Evolutionary conservation across 1,284 basidiomycete species (phyloP), one percentile per base, ranked within the genome.

Genomic region (Lentinula novae-zelandiae): DNA sequence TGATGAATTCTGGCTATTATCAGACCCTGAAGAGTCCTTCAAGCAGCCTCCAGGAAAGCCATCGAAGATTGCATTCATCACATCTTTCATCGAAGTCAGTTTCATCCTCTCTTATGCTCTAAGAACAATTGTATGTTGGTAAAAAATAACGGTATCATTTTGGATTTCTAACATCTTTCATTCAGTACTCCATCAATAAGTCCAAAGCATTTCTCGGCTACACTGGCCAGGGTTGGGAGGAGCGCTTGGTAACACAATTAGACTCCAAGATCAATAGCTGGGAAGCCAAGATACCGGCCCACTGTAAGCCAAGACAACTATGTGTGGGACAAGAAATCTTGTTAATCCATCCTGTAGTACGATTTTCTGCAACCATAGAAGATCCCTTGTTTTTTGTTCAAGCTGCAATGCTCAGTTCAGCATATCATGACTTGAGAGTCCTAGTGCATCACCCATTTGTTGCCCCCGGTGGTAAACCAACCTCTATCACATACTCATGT

Each of bases 1-100:
- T 36, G 62, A 63, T 52, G 62, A 63, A n/a, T 63, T 56, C 33
- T 63, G 62, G 62, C 52, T 53, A 3, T 10, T 36, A 40, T 22
- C 55, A 3, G 53, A 61, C 22, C 34, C 59, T 8, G 46, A 60
- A 13, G 59, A 39, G 5, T 52, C 40, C 13, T 63, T 61, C 31
- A 49, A 58, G 36, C 62, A 63, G 40, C 62, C 62, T 20, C 50
- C 59, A 5, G 62, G 52, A 20, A 61, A 58, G 33, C 60, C 62
- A 20, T 58, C 62, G 9, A 53, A 54, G 17, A 22, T 61, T 27
- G 22, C 50, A 13, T 63, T 50, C 39, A 44, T 51, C 15, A 48
- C 48, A 39, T 22, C 13, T 12, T 58, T 58, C 12, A 20, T 58
- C 17, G 53, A 58, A 22, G 50, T 50, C 5, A 38, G 22, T 13